phyloP scores from a whole-genome alignment of 2,329 filamentous ascomycete species.

The Ilyonectria sp. region DNA sequence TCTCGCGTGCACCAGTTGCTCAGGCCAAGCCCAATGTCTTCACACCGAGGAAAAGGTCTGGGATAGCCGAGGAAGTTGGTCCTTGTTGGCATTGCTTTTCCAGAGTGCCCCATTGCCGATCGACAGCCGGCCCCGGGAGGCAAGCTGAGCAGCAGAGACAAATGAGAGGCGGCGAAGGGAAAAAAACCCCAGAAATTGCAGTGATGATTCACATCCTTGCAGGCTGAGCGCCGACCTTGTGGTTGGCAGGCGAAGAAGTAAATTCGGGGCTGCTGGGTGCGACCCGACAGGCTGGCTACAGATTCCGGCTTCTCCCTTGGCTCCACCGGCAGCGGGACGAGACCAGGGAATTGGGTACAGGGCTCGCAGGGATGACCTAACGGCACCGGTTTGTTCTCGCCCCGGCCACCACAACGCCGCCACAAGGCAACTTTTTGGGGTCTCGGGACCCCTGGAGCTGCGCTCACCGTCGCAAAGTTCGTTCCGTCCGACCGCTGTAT shows the following conservation, averaged over 20 bases:
- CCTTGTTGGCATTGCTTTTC: conserved; percentile 31
- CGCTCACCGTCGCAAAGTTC: conserved; percentile 28
- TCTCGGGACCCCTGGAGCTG: conserved; percentile 37
- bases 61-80: conserved; percentile 33
- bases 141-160: conserved; percentile 28
- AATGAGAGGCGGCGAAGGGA: conserved; percentile 21
- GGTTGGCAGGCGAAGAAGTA: conserved; percentile 27
- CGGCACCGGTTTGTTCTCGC: conserved; percentile 54
- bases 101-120: conserved; percentile 21
- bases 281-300: conserved; percentile 48
- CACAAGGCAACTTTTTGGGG: conserved; percentile 37
- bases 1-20: neutral
- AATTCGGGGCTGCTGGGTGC: conserved; percentile 44
- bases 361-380: conserved; percentile 36
- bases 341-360: conserved; percentile 32
- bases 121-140: conserved; percentile 27
- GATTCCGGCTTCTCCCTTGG: conserved; percentile 53
- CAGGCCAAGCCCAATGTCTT: neutral
- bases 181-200: conserved; percentile 34
- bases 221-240: conserved; percentile 22
- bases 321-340: conserved; percentile 38
- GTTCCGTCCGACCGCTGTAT: conserved; percentile 39
- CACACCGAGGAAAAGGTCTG: conserved; percentile 20
- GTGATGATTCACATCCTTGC: conserved; percentile 35
- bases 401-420: conserved; percentile 40